Base-by-base conservation (phyloP, 2,329 filamentous ascomycete species). In the Mollisia scopiformis region DNA sequence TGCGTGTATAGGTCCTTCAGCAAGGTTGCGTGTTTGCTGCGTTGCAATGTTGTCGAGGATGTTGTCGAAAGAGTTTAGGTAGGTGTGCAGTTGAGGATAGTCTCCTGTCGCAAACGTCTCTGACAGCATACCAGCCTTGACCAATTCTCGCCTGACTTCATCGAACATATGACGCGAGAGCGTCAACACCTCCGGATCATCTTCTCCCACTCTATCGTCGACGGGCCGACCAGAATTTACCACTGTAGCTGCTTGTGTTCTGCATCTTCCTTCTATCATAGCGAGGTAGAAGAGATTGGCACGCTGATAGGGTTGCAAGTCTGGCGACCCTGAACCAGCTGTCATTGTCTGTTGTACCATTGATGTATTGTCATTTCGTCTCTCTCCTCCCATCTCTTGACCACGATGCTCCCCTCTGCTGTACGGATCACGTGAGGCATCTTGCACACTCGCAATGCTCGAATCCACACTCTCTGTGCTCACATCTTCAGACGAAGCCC, bases 221-320 rank as follows among this genome's bases (percentile, higher is more conserved):
- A 55, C 49, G 41, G 46, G 61, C 50, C 71, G 66, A 35, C 58
- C 33, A 37, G 60, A 35, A 58, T 73, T 73, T 49, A 72, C 28
- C 3, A 59, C 53, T 6, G 57, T 62, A 21, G 60, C 59, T 28
- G 70, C 72, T 61, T 71, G 70, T 25, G 61, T 69, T 30, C 62
- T 69, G 37, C 72, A 73, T 54, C 68, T 55, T 27, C 63, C 68
- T 57, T 73, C 72, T 1, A 73, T 71, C 33, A 73, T 58, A 41
- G 71, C 69, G n/a, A 73, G 66, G 56, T 68, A 68, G 27, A 72
- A 70, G 3, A 71, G 49, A 43, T 33, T 62, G 14, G 66, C 59
- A 53, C 69, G 69, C 39, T 71, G 66, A 19, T 62, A 60, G 25
- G 65, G 61, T 52, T 65, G 64, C 16, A 60, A 43, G 35, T 58